Conservation (phyloP, 371 early-diverging fungal species). For the Syncephalis plumigaleata region DNA sequence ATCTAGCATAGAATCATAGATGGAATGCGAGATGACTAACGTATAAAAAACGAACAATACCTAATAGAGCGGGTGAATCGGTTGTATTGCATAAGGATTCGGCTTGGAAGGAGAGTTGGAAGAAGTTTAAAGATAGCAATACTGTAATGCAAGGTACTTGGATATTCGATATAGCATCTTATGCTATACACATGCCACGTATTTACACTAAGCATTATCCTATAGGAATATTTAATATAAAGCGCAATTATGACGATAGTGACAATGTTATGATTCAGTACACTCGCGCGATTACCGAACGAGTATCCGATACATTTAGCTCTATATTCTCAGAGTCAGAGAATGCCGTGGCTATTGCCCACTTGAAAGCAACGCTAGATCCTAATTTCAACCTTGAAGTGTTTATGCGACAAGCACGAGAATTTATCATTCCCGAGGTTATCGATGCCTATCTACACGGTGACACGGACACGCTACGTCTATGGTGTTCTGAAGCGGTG, state of each 20-base stretch:
- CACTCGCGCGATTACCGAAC: slow-evolving; percentile 62
- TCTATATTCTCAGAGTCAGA: slow-evolving; percentile 86
- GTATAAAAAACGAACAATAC: not conserved
- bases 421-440: slow-evolving; percentile 89
- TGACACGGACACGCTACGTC: slow-evolving; percentile 61
- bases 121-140: slow-evolving; percentile 76
- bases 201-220: not conserved
- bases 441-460: slow-evolving; percentile 85
- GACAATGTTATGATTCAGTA: slow-evolving; percentile 76
- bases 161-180: not conserved
- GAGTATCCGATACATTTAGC: slow-evolving; percentile 50
- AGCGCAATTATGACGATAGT: slow-evolving; percentile 71
- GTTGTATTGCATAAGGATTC: slow-evolving; percentile 85
- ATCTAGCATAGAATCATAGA: not conserved
- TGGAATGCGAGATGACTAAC: not conserved
- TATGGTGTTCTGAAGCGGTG: slow-evolving; percentile 88
- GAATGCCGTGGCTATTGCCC: slow-evolving; percentile 75
- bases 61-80: slow-evolving; percentile 31
- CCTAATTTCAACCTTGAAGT: slow-evolving; percentile 69
- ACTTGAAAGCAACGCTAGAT: slow-evolving; percentile 64
- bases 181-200: not conserved
- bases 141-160: slow-evolving; percentile 58
- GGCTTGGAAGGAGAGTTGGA: slow-evolving; percentile 84
- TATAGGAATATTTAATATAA: slow-evolving; percentile 55
- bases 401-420: slow-evolving; percentile 78